These are phyloP conservation scores for Leptographium radiaticola DNA, from an alignment of 2,329 filamentous ascomycete species.

Conservation along the genomic window DNA sequence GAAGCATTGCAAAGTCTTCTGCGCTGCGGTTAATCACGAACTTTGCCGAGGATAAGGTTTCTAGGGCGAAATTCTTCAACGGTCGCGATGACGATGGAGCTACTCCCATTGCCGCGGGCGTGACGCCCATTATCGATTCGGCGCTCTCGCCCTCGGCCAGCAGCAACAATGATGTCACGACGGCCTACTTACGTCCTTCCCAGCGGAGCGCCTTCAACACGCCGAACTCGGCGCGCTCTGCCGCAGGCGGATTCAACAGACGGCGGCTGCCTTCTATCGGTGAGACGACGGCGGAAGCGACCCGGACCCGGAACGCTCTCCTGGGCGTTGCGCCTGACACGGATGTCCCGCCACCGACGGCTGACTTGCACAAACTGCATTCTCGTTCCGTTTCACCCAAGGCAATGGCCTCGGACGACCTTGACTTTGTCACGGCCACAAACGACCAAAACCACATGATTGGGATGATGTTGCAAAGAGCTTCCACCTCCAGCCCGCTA, in stretches of 20 bases:
- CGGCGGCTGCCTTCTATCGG: conserved; percentile 67
- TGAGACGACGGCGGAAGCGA: conserved; percentile 37
- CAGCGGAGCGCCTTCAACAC: conserved; percentile 58
- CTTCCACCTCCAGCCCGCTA: conserved; percentile 55
- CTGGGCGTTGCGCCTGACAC: conserved; percentile 6
- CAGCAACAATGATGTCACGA: conserved; percentile 50
- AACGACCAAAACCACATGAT: conserved; percentile 15
- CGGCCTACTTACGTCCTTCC: conserved; percentile 54
- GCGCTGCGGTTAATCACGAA: conserved; percentile 85
- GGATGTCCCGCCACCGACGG: conserved; percentile 7
- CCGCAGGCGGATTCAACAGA: conserved; percentile 46
- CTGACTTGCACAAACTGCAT: conserved; percentile 13
- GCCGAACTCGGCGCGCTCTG: conserved; percentile 51
- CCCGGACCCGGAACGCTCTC: conserved; percentile 17
- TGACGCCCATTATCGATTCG: conserved; percentile 77
- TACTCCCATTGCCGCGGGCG: conserved; percentile 70
- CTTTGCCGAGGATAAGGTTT: conserved; percentile 51
- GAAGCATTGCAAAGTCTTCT: conserved; percentile 63
- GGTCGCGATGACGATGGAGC: conserved; percentile 36
- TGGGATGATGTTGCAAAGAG: conserved; percentile 43
- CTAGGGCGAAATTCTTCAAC: conserved; percentile 51
- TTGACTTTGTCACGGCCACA: conserved; percentile 20
- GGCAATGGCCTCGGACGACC: conserved; percentile 1
- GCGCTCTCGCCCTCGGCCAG: conserved; percentile 58
- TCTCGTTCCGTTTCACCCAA: conserved; percentile 24